These are phyloP conservation scores for Aspergillus campestris DNA, from an alignment of 495 filamentous ascomycete species.

Conservation along the genomic window DNA sequence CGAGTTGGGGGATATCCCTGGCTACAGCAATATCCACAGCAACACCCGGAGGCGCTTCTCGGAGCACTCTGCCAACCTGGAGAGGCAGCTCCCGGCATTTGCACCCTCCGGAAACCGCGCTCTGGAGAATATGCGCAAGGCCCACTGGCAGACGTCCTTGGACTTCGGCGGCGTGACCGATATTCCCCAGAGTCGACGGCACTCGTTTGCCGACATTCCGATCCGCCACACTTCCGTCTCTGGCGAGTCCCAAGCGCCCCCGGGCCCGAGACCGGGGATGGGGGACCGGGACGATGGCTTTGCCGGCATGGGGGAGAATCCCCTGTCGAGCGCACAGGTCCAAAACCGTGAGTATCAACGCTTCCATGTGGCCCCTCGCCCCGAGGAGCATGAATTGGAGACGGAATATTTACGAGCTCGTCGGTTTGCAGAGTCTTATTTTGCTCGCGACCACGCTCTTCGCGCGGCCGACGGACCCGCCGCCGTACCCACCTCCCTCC, in stretches of 20 bases:
- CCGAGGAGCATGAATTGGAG: constrained; percentile 31
- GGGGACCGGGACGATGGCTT: constrained; percentile 34
- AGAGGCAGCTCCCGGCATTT: constrained; percentile 47
- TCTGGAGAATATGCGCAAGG: constrained; percentile 69
- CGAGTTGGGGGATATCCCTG: constrained; percentile 51
- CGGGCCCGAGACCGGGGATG: constrained; percentile 20
- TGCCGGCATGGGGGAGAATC: constrained; percentile 24
- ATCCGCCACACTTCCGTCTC: constrained; percentile 58
- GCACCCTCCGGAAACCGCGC: constrained; percentile 59
- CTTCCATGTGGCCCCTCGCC: constrained; percentile 24
- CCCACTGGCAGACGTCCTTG: constrained; percentile 80
- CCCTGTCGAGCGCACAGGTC: constrained; percentile 23
- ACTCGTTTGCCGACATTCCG: constrained; percentile 91
- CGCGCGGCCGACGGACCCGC: constrained; percentile 31
- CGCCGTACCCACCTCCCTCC: constrained; percentile 34
- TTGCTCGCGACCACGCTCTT: constrained; percentile 35
- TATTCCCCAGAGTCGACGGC: constrained; percentile 77
- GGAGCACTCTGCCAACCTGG: constrained; percentile 52
- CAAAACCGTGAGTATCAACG: constrained; percentile 38
- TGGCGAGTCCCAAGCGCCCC: constrained; percentile 39
- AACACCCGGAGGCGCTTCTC: constrained; percentile 48
- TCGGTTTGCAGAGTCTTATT: constrained; percentile 43
- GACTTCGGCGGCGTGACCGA: constrained; percentile 66
- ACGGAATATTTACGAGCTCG: constrained; percentile 37
- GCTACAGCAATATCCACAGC: constrained; percentile 31